Percentiles rank a stretch among this genome's conserved stretches.
Evolutionary conservation across 2,329 filamentous ascomycete genomes (phyloP).

Genomic region (Tetracladium maxilliforme): DNA sequence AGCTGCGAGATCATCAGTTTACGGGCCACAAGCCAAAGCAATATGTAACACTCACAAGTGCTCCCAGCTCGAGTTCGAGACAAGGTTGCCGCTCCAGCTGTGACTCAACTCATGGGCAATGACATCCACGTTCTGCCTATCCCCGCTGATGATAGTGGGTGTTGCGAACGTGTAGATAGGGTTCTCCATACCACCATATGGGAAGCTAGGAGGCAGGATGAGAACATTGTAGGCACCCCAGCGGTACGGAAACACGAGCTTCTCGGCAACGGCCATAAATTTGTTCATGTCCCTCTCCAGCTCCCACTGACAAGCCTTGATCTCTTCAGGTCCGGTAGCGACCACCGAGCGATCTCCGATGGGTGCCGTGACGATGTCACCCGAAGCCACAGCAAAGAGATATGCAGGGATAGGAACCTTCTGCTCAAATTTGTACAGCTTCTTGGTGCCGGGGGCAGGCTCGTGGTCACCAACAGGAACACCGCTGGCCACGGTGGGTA

Average conservation of each 20-base stretch:
- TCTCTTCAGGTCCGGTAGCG: conserved; percentile 75
- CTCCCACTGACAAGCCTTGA: conserved; percentile 77
- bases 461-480: conserved; percentile 43
- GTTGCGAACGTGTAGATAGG: conserved; percentile 92
- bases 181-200: conserved; percentile 85
- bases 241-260: conserved; percentile 68
- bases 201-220: conserved; percentile 79
- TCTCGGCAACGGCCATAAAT: conserved; percentile 78
- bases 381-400: conserved; percentile 79
- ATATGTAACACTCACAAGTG: conserved; percentile 41
- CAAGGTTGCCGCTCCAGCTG: conserved; percentile 81
- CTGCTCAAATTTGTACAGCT: conserved; percentile 76
- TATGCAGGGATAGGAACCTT: conserved; percentile 88
- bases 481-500: conserved; percentile 87
- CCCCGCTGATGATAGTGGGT: conserved; percentile 83
- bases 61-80: conserved; percentile 68
- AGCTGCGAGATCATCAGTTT: conserved; percentile 23
- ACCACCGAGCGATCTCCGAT: conserved; percentile 79
- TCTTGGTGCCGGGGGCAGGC: conserved; percentile 23
- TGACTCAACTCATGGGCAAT: conserved; percentile 75
- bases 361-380: conserved; percentile 72
- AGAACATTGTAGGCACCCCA: conserved; percentile 96
- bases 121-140: conserved; percentile 84
- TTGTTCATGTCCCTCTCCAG: conserved; percentile 82
- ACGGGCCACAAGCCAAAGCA: no score